Evolutionary conservation across 306 rosid genomes (phyloP).

Genomic region (Medicago truncatula): DNA sequence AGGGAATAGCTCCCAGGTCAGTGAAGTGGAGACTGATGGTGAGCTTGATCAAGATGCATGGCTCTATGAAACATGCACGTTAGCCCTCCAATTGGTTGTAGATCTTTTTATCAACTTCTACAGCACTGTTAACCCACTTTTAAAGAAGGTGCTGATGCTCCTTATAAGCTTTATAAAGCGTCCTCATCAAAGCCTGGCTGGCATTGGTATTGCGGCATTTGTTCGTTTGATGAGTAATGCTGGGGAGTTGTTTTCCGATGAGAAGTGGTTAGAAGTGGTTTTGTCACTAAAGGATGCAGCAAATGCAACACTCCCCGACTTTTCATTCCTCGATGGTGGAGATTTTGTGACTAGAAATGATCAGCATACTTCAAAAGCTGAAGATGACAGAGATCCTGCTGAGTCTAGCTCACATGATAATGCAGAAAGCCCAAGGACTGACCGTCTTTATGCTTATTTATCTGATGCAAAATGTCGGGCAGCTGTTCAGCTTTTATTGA

Average conservation of each 20-base stretch:
- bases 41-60: slow-evolving; percentile 99
- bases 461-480: slow-evolving; percentile 93
- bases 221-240: slow-evolving; percentile 99
- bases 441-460: slow-evolving; percentile 62
- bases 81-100: slow-evolving; percentile 96
- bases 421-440: slow-evolving; percentile 57
- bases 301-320: slow-evolving; percentile 85
- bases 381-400: slow-evolving; percentile 55
- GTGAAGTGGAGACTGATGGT: slow-evolving; percentile 58
- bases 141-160: slow-evolving; percentile 90
- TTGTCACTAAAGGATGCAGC: slow-evolving; percentile 84
- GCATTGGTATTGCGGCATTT: slow-evolving; percentile 98
- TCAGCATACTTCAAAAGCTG: slow-evolving; percentile 51
- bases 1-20: slow-evolving; percentile 63
- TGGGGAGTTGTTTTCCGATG: slow-evolving; percentile 90
- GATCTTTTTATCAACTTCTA: slow-evolving; percentile 98
- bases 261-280: slow-evolving; percentile 97
- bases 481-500: slow-evolving; percentile 95
- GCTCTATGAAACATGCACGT: slow-evolving; percentile 97
- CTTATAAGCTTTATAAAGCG: slow-evolving; percentile 92
- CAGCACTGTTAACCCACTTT: slow-evolving; percentile 83
- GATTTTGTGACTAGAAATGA: slow-evolving; percentile 46
- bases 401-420: slow-evolving; percentile 61
- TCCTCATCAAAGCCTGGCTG: slow-evolving; percentile 99
- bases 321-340: slow-evolving; percentile 64